Conservation (phyloP, 1,284 basidiomycete species). For the Entoloma clypeatum region DNA sequence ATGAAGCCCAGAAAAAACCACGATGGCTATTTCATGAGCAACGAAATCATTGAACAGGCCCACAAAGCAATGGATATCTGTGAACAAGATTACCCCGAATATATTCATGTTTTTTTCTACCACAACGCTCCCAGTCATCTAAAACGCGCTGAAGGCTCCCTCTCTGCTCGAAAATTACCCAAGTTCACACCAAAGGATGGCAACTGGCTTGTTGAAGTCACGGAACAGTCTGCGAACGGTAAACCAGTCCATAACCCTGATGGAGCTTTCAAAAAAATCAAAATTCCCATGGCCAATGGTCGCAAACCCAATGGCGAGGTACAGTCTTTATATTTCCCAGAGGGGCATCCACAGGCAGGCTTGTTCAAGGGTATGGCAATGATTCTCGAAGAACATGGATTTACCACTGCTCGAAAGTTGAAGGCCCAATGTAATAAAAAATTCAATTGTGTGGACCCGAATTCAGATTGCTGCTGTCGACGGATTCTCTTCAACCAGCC, state of each 20-base stretch:
- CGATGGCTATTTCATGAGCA: constrained; percentile 33
- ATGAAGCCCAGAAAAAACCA: constrained; percentile 18
- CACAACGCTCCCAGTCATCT: constrained; percentile 36
- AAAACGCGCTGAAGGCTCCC: constrained; percentile 28
- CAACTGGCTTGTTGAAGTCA: no score
- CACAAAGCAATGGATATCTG: constrained; percentile 29
- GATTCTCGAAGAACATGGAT: constrained; percentile 9
- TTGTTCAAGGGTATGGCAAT: constrained; percentile 20
- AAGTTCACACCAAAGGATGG: no score
- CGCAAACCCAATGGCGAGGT: constrained; percentile 6
- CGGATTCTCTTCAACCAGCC: no score
- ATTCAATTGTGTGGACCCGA: no score
- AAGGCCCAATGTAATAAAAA: neutral
- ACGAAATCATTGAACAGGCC: constrained; percentile 27
- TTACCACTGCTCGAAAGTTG: neutral
- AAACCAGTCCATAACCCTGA: no score
- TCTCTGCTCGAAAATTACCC: no score
- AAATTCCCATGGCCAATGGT: no score
- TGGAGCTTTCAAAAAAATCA: no score
- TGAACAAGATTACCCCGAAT: no score
- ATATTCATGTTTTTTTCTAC: constrained; percentile 32
- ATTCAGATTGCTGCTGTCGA: no score
- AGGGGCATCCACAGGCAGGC: constrained; percentile 15
- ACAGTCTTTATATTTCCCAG: constrained; percentile 9
- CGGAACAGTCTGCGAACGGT: no score